A percentile compares a stretch with the other conserved stretches of the same genome.
These are phyloP conservation scores for Cytospora chrysosperma DNA, from an alignment of 2,329 filamentous ascomycete genomes.

Conservation along the genomic window DNA sequence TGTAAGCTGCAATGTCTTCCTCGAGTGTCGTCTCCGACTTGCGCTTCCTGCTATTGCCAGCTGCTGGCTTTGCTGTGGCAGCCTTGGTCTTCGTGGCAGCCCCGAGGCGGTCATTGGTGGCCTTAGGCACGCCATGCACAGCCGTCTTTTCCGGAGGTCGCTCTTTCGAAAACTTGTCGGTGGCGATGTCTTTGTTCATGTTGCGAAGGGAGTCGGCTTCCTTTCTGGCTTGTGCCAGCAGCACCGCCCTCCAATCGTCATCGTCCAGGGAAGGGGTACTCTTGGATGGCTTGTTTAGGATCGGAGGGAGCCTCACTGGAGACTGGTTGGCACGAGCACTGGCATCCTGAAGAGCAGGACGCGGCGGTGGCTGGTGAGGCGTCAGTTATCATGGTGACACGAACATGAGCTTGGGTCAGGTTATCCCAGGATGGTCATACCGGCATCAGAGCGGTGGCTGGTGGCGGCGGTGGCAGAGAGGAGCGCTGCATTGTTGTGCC, in stretches of 20 bases:
- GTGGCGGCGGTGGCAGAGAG: constrained; percentile 4
- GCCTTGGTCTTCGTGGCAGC: background rate
- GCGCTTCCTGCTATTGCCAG: constrained; percentile 28
- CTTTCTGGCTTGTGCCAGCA: background rate
- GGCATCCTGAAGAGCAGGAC: constrained; percentile 29
- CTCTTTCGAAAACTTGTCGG: too few species aligned
- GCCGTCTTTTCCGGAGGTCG: background rate
- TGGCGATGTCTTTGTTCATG: background rate
- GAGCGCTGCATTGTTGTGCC: background rate
- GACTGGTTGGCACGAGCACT: constrained; percentile 33
- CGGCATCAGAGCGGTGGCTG: background rate
- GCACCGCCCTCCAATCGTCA: background rate
- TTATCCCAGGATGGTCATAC: background rate
- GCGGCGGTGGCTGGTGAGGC: background rate
- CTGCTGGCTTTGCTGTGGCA: background rate
- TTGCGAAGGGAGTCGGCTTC: background rate
- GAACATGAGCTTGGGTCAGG: too few species aligned
- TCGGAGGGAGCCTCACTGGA: constrained; percentile 24
- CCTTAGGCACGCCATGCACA: background rate
- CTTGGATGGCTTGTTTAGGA: background rate
- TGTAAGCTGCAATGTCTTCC: constrained; percentile 32
- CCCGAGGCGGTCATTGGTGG: background rate
- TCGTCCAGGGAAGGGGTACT: background rate
- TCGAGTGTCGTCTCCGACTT: constrained; percentile 29
- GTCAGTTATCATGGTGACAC: background rate